Evolutionary conservation across 2,329 filamentous ascomycete species (phyloP).

Genomic region (Penicillium paneum): DNA sequence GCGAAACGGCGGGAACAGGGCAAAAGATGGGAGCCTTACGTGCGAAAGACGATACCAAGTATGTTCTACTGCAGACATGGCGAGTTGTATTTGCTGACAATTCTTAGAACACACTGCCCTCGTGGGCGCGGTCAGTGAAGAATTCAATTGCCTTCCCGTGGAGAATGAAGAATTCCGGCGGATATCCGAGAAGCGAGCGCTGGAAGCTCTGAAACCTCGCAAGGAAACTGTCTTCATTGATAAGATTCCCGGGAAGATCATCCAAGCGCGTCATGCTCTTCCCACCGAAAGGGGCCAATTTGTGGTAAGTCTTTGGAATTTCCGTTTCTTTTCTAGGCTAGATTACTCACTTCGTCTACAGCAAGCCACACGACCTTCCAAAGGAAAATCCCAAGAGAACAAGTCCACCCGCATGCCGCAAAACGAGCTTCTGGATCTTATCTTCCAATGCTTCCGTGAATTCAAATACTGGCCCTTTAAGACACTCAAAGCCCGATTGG

Average conservation of each 20-base stretch:
- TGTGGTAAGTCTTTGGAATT: slow-evolving; percentile 37
- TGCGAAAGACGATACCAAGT: slow-evolving; percentile 66
- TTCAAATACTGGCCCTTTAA: slow-evolving; percentile 96
- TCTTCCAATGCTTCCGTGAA: slow-evolving; percentile 78
- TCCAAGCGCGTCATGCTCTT: slow-evolving; percentile 57
- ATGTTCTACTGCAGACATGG: slow-evolving; percentile 3
- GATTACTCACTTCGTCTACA: slow-evolving; percentile 28
- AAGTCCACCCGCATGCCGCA: slow-evolving; percentile 89
- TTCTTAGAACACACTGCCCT: slow-evolving; percentile 71
- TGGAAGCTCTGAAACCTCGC: slow-evolving; percentile 60
- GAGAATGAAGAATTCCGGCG: slow-evolving; percentile 67
- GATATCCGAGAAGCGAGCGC: slow-evolving; percentile 58
- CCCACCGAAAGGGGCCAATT: slow-evolving; percentile 42
- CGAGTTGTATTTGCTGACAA: slow-evolving; percentile 1
- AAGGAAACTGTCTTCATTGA: slow-evolving; percentile 53
- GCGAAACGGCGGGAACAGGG: slow-evolving; percentile 48
- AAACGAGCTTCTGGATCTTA: slow-evolving; percentile 79
- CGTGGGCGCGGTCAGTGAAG: slow-evolving; percentile 68
- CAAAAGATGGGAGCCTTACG: slow-evolving; percentile 58
- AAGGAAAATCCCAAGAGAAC: slow-evolving; percentile 59
- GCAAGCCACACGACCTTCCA: slow-evolving; percentile 54
- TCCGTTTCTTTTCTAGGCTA: background rate
- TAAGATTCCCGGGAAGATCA: slow-evolving; percentile 47
- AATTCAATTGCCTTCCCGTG: slow-evolving; percentile 70
- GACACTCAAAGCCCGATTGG: slow-evolving; percentile 69